Evolutionary conservation across 2,329 filamentous ascomycete genomes (phyloP), one percentile per base, ranked within the genome.

Genomic region (Penicillium sp.): DNA sequence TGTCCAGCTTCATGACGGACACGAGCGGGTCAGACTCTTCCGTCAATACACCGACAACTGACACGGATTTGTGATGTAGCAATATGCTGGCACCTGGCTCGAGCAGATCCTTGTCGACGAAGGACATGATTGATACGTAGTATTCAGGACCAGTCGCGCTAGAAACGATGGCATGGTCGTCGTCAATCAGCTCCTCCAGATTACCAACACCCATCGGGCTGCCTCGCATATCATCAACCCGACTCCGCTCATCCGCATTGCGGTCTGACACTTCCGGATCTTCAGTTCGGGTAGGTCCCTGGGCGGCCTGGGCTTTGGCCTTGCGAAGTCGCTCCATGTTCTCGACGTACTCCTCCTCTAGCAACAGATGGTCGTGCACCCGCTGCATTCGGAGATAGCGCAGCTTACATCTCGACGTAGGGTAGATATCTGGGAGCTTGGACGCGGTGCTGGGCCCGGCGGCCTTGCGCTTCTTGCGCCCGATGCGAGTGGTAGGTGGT

Each of bases 41-140:
- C 1, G 94, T 98, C 69, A 99, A 82, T 20, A 99, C 95, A 77
- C 96, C 95, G 34, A 99, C 95, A 47, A 99, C 96, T 43, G 94
- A 97, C 54, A 98, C 94, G 55, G 91, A 96, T 82, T 99, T 99
- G 79, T 99, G 95, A 73, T 99, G 95, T 60, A 99, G 83, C 51
- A 99, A 82, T 51, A 99, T 95, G 70, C 92, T 97, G 17, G 95
- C 92, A 62, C 96, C 96, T 1, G 95, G 95, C 79, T 99, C 95
- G 45, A 99, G 85, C 4, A 99, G 86, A 73, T 99, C 95, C 80
- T 99, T 99, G 83, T 99, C 95, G 67, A 99, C 95, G 72, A 99
- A 99, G 57, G 94, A 97, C 95, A 98, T 98, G 85, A 99, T 99
- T 69, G 93, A 97, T 67, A 99, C 95, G 77, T 98, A 99, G 84